Evolutionary conservation across 129 eudicot species (phyloP).

Genomic region (Scalesia atractyloides): DNA sequence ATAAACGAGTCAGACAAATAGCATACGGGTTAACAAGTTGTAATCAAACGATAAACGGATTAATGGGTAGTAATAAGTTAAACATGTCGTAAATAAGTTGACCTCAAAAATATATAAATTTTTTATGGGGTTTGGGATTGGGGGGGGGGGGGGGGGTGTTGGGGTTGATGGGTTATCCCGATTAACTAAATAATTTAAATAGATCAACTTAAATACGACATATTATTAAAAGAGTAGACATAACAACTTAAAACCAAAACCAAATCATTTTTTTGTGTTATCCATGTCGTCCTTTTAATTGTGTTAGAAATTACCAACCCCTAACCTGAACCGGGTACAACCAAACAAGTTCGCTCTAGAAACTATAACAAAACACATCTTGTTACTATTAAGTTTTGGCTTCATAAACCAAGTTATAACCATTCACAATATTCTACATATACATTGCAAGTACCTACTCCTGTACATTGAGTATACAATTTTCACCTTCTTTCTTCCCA

Average conservation of each 20-base stretch:
- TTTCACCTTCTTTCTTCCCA: conserved; percentile 26
- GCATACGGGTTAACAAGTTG: too few relatives aligned
- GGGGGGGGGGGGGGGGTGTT: too few relatives aligned
- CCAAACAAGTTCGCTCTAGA: neutral
- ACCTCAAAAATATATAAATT: too few relatives aligned
- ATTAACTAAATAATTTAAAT: neutral
- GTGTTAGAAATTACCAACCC: neutral
- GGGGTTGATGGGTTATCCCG: neutral
- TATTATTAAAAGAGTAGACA: neutral
- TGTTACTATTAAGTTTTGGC: conserved; percentile 1
- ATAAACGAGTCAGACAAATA: too few relatives aligned
- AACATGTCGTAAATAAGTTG: too few relatives aligned
- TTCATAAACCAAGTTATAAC: conserved; percentile 1
- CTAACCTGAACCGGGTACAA: neutral
- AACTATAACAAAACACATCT: neutral
- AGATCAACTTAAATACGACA: neutral
- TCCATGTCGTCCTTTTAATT: neutral
- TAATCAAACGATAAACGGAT: too few relatives aligned
- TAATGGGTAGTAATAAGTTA: too few relatives aligned
- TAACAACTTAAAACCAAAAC: neutral
- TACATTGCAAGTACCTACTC: conserved; percentile 10
- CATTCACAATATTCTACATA: conserved; percentile 29
- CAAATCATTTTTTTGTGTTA: too few relatives aligned
- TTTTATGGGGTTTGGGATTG: too few relatives aligned
- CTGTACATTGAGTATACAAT: conserved; percentile 36